A percentile compares a stretch with the other conserved stretches of the same genome.
Evolutionary conservation across 2,329 filamentous ascomycete species (phyloP).

Genomic region (Dothidotthia symphoricarpi): DNA sequence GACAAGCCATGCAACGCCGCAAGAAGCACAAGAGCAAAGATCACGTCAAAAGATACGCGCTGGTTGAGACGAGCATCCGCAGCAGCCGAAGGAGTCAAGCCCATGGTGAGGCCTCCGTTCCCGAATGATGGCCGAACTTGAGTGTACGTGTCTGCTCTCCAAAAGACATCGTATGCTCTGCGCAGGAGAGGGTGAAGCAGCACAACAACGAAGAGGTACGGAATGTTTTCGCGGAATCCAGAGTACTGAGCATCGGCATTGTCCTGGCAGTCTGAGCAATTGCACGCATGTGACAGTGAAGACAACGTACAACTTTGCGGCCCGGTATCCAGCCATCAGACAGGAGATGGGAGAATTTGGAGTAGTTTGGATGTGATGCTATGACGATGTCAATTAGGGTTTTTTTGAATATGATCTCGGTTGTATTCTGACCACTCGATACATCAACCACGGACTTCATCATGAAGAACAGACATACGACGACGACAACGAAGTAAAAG

Average conservation of each 20-base stretch:
- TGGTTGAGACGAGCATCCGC: constrained; percentile 58
- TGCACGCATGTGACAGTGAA: background rate
- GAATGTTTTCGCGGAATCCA: constrained; percentile 81
- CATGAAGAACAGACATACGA: constrained; percentile 73
- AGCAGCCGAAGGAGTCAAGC: constrained; percentile 49
- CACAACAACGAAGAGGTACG: constrained; percentile 72
- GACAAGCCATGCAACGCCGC: constrained; percentile 81
- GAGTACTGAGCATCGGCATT: constrained; percentile 86
- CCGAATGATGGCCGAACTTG: constrained; percentile 39
- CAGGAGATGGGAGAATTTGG: constrained; percentile 68
- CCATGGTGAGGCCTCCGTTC: constrained; percentile 40
- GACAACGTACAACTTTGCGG: constrained; percentile 70
- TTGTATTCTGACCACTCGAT: constrained; percentile 64
- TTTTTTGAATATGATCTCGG: background rate
- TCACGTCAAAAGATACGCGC: constrained; percentile 77
- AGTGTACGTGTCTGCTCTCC: constrained; percentile 47
- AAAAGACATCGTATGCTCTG: constrained; percentile 62
- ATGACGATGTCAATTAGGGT: constrained; percentile 5
- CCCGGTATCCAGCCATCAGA: constrained; percentile 88
- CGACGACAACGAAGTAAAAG: constrained; percentile 71
- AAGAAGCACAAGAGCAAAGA: constrained; percentile 78
- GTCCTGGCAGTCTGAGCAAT: constrained; percentile 56
- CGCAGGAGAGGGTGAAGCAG: constrained; percentile 77
- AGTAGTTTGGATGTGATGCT: constrained; percentile 81
- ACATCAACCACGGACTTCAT: constrained; percentile 86